phyloP scores from a whole-genome alignment of 805 yeast species.

The Wickerhamomyces silvicola region DNA sequence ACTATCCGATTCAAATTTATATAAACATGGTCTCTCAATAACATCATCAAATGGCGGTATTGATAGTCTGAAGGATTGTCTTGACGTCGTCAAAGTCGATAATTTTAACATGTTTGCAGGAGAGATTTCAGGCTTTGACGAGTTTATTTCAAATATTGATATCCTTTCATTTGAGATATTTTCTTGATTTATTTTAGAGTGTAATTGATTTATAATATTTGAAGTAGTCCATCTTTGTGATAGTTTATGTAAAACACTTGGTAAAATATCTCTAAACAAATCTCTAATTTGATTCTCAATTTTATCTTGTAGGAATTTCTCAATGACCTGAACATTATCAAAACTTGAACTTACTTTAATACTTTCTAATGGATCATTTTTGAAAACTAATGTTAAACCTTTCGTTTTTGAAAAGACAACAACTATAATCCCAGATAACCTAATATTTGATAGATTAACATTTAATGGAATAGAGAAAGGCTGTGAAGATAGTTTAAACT shows the following conservation, averaged over 20 bases:
- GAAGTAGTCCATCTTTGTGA: conserved; percentile 57
- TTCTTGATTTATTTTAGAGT: conserved; percentile 17
- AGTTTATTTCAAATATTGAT: conserved; percentile 45
- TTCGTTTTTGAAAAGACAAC: conserved; percentile 76
- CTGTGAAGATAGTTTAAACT: conserved; percentile 56
- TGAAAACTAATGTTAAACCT: conserved; percentile 80
- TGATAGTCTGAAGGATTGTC: conserved; percentile 73
- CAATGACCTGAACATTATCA: conserved; percentile 76
- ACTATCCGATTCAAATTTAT: conserved; percentile 16
- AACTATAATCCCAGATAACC: conserved; percentile 74
- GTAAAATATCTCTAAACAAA: conserved; percentile 76
- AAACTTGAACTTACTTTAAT: conserved; percentile 83
- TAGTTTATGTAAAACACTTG: conserved; percentile 70
- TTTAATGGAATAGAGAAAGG: conserved; percentile 75
- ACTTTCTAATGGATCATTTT: conserved; percentile 82
- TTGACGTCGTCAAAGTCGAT: conserved; percentile 60
- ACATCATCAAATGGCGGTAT: conserved; percentile 53
- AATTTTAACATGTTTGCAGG: conserved; percentile 64
- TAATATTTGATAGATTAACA: conserved; percentile 64
- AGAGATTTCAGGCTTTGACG: conserved; percentile 54
- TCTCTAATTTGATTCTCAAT: conserved; percentile 77
- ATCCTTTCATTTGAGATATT: conserved; percentile 24
- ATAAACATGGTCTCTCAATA: conserved; percentile 44
- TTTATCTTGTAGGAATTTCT: conserved; percentile 74
- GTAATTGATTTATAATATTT: conserved; percentile 24